phyloP scores from a whole-genome alignment of 306 rosid genomes.

The Fragaria iinumae region DNA sequence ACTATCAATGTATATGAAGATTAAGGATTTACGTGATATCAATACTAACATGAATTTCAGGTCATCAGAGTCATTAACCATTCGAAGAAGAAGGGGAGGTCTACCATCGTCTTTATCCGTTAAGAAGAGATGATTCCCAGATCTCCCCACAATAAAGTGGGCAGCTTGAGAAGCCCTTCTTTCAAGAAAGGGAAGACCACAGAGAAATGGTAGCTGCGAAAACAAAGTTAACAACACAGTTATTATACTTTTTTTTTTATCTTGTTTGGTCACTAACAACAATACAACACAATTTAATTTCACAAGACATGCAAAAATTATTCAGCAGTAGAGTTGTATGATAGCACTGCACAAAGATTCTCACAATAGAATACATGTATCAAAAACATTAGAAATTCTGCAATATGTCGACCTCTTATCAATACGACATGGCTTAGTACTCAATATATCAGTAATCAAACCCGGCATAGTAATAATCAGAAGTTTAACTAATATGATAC shows the following conservation, averaged over 20 bases:
- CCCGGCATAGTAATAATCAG: background rate
- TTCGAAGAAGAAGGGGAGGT: constrained; percentile 83
- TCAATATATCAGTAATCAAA: background rate
- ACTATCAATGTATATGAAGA: constrained; percentile 9
- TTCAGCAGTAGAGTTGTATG: background rate
- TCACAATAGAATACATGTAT: background rate
- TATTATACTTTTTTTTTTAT: background rate
- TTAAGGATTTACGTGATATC: constrained; percentile 12
- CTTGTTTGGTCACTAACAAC: background rate
- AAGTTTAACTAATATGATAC: background rate
- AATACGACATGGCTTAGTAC: background rate
- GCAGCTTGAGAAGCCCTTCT: constrained; percentile 90
- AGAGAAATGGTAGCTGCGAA: constrained; percentile 77
- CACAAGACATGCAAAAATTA: background rate
- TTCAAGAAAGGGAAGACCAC: constrained; percentile 93
- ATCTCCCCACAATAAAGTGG: constrained; percentile 84
- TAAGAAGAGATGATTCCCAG: constrained; percentile 96
- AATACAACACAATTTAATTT: constrained; percentile 5
- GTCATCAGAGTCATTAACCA: constrained; percentile 76
- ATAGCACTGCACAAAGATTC: background rate
- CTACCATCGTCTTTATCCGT: constrained; percentile 65
- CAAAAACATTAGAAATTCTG: background rate
- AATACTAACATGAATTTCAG: constrained; percentile 82
- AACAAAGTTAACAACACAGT: constrained; percentile 23
- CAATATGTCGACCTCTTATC: background rate